Base-by-base conservation (phyloP, 441 rosid species). In the Melastoma candidum region DNA sequence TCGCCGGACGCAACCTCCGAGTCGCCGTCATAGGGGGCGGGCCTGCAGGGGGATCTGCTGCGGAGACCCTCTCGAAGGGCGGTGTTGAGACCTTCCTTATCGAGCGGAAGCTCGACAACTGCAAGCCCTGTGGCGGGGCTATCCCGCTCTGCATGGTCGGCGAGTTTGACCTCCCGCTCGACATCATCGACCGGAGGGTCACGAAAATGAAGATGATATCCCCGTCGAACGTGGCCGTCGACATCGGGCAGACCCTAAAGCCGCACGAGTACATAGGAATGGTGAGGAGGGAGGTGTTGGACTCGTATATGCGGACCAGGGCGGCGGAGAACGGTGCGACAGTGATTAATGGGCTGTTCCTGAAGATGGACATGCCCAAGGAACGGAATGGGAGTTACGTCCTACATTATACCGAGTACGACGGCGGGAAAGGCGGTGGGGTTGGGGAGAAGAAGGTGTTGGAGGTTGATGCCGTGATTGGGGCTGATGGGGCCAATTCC, bases 171-270 rank as follows among this genome's bases (percentile, higher is more conserved):
- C 66, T 85, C 7, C 95, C 97, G 2, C 46, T 85, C 11, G 97
- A 86, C 48, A 89, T 89, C 12, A 89, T 89, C 25, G 97, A 89
- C 69, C 72, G 95, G 55, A 68, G 67, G 11, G 95, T 86, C 55
- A 89, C 95, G 26, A 82, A 80, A 69, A 89, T 89, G 95, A 89
- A 89, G 81, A 89, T 86, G 95, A 84, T 90, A 7, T 86, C 95
- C 0, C 97, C 95, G 11, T 90, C 89, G 11, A 90, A 90, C 65
- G 77, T 90, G 7, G 83, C 94, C 7, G 95, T 90, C 7, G 94
- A 90, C 17, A 82, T 90, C 8, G 97, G 95, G 2, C 77, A 65
- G 60, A 90, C 94, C 7, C 70, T 90, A 58, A 90, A 90, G 77
- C 84, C 90, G 4, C 94, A 90, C 48, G 94, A 90, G 82, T 90